Conservation (phyloP, 2,329 filamentous ascomycete genomes). For the Paramyrothecium sp. region DNA sequence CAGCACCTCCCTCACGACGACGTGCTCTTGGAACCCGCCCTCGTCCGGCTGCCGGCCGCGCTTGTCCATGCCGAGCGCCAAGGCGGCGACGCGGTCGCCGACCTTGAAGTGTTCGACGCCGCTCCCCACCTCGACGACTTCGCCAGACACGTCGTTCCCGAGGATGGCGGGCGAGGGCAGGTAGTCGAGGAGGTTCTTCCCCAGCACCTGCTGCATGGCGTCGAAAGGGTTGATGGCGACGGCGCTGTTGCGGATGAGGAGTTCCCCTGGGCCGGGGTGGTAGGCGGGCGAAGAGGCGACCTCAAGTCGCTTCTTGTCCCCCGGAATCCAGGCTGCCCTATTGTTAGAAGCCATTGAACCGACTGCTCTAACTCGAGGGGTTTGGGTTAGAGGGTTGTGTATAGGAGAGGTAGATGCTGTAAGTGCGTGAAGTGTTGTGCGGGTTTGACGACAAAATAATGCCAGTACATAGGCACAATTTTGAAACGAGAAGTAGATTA, state of each 20-base stretch:
- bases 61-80: conserved; percentile 5
- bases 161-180: conserved; percentile 9
- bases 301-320: neutral
- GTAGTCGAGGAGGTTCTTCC: conserved; percentile 11
- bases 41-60: neutral
- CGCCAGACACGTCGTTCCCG: conserved; percentile 19
- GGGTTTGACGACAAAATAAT: too few relatives aligned
- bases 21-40: conserved; percentile 5
- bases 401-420: too few relatives aligned
- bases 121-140: conserved; percentile 17
- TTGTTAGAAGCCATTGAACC: neutral
- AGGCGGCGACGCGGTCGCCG: conserved; percentile 20
- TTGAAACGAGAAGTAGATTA: too few relatives aligned
- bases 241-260: conserved; percentile 14
- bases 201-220: conserved; percentile 21
- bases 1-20: conserved; percentile 3
- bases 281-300: neutral
- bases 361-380: neutral
- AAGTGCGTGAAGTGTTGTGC: too few relatives aligned
- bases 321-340: neutral
- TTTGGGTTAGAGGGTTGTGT: conserved; percentile 1
- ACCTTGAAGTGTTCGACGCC: conserved; percentile 15
- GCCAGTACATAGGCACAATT: too few relatives aligned
- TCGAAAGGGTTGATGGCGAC: conserved; percentile 25
- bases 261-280: conserved; percentile 6